Evolutionary conservation across 2,329 filamentous ascomycete genomes (phyloP).

Genomic region (Apiospora koreana): DNA sequence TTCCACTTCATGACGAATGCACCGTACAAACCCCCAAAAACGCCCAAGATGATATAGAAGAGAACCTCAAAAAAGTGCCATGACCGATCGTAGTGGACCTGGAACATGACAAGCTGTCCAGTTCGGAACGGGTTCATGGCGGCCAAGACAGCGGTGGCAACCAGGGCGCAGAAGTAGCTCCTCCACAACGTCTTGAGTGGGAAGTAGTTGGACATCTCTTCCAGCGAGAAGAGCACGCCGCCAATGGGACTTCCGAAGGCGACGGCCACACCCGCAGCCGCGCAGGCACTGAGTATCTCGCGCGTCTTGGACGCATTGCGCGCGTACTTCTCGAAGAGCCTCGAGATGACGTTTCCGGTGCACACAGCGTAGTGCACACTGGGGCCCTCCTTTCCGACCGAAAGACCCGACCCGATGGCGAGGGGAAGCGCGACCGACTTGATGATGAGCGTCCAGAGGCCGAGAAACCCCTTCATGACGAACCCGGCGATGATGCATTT

Average conservation of each 20-base stretch:
- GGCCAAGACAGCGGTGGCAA: constrained; percentile 88
- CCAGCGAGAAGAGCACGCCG: constrained; percentile 91
- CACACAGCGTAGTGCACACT: constrained; percentile 99
- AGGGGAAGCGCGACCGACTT: constrained; percentile 90
- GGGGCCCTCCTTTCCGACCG: constrained; percentile 94
- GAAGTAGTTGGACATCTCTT: constrained; percentile 97
- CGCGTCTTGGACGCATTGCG: constrained; percentile 91
- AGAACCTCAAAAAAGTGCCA: constrained; percentile 98
- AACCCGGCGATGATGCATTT: constrained; percentile 99
- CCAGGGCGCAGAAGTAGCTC: constrained; percentile 95
- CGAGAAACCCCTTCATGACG: constrained; percentile 97
- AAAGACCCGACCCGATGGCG: constrained; percentile 90
- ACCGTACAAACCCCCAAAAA: constrained; percentile 93
- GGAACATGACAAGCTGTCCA: constrained; percentile 98
- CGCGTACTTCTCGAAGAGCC: constrained; percentile 89
- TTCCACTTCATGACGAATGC: constrained; percentile 99
- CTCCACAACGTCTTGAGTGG: constrained; percentile 97
- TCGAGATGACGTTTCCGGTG: constrained; percentile 93
- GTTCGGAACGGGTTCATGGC: constrained; percentile 98
- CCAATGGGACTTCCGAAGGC: constrained; percentile 98
- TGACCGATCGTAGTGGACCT: constrained; percentile 89
- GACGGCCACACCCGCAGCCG: constrained; percentile 91
- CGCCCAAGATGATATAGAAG: constrained; percentile 88
- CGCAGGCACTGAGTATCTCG: constrained; percentile 92
- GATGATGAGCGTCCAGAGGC: constrained; percentile 87